Evolutionary conservation across 2,329 filamentous ascomycete genomes (phyloP), one percentile per base, ranked within the genome.

Genomic region (Ophiostoma sp.): DNA sequence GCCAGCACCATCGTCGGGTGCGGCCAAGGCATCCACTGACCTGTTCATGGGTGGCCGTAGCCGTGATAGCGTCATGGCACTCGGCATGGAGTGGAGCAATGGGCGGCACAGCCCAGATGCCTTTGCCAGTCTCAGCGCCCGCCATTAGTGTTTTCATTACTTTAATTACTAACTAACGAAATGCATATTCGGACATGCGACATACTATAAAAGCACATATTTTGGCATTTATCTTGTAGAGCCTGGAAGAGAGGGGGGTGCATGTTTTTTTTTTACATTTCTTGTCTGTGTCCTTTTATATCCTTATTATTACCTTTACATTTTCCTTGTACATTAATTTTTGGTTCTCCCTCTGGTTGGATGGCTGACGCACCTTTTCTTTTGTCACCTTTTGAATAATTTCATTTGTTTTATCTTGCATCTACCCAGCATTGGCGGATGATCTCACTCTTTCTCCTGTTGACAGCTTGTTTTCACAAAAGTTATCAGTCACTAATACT

Each of bases 81-180:
- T 87, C 78, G 86, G 87, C 70, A 85, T 88, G 82, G 84, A 86
- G 65, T 88, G 86, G 86, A 83, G 83, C 75, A 89, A 89, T 75
- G 91, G 91, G 11, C 82, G 91, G 60, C 90, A 93, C 76, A 93
- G 90, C 75, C 91, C 91, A 3, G 91, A 94, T 78, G 91, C 91
- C 17, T 94, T 93, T 83, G 87, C 90, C 2, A 91, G 89, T 68
- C 81, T 94, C 73, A 92, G 90, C 75, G 87, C 90, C 68, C 81
- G 85, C 74, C 84, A 85, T 75, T 79, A 77, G 76, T 20, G n/a
- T 13, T 0, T 48, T n/a, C 17, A 48, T 48, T n/a, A n/a, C 44
- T 20, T 17, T 48, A 7, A 48, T 31, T 8, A 11, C 11, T n/a
- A 27, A 10, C 20, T 15, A 36, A 36, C 62, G 23, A 48, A 68